Evolutionary conservation across 306 rosid genomes (phyloP), one percentile per base, ranked within the genome.

Genomic region (Macrotyloma uniflorum): DNA sequence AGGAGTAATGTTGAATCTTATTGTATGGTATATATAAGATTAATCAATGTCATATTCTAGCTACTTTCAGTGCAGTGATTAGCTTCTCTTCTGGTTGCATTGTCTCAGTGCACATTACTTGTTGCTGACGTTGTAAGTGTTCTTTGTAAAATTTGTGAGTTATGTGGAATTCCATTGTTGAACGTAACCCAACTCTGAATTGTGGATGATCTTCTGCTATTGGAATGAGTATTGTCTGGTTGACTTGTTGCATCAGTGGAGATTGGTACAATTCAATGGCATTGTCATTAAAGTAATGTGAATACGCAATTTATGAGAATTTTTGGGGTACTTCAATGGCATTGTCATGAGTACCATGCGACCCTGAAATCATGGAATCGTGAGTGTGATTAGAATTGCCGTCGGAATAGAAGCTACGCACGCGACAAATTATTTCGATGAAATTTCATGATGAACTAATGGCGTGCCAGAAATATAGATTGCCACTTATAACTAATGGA

Each of bases 91-190:
- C 80, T 77, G 8, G 81, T 65, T 82, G 90, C 92, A 85, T 72
- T 78, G 22, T 85, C 89, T 83, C 66, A 73, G 51, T 88, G 97
- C 85, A 58, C 64, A 69, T 61, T 85, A 12, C 28, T 55, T 66
- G 66, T 76, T 55, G 36, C 76, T 58, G 36, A 76, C 11, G 42
- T 6, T 76, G 74, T 82, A 43, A 81, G 75, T 87, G 87, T 86
- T 86, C 67, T 84, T 71, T 82, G 87, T 84, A 82, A 85, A 86
- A 83, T 84, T 77, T 76, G 81, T 28, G 74, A 47, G 82, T 70
- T 62, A 45, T 76, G 70, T 79, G 80, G 50, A 77, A 59, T 76
- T 64, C 59, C 78, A n/a, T 19, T 80, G 77, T 83, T 70, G 64
- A 71, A 57, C 18, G 47, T 62, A 65, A 82, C 82, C 46, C 35